Evolutionary conservation across 805 yeast genomes (phyloP).

Genomic region (Ogataea saltuana): DNA sequence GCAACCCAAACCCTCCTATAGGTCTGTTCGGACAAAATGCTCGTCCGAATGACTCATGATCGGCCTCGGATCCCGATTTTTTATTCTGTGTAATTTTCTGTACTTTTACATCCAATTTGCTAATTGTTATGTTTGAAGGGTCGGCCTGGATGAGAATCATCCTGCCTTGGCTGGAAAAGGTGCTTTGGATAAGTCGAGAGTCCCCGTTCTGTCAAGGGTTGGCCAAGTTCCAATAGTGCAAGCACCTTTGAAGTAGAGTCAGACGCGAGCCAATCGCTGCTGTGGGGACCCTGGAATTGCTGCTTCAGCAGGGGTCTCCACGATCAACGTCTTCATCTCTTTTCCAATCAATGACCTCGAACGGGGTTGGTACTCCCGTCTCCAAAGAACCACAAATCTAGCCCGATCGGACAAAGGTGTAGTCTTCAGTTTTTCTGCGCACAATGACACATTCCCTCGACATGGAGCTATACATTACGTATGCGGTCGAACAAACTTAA

Average conservation of each 20-base stretch:
- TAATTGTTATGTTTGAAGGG: slow-evolving; percentile 10
- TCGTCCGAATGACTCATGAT: slow-evolving; percentile 10
- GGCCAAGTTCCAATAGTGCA: no score
- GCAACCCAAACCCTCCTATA: slow-evolving; percentile 20
- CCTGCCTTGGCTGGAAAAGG: slow-evolving; percentile 3
- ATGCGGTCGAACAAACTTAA: slow-evolving; percentile 32
- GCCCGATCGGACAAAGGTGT: not conserved
- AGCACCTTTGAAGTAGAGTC: slow-evolving; percentile 1
- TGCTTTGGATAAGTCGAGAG: not conserved
- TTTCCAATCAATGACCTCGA: no score
- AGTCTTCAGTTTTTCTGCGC: slow-evolving; percentile 24
- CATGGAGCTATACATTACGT: slow-evolving; percentile 13
- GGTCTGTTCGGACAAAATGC: slow-evolving; percentile 19
- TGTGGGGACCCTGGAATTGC: not conserved
- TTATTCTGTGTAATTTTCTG: slow-evolving; percentile 4
- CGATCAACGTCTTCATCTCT: no score
- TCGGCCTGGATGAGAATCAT: slow-evolving; percentile 15
- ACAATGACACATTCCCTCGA: slow-evolving; percentile 34
- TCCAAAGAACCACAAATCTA: no score
- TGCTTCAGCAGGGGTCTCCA: not conserved
- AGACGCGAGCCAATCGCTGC: slow-evolving; percentile 7
- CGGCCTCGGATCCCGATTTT: no score
- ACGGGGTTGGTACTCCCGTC: no score
- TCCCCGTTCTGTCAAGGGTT: not conserved
- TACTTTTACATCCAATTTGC: not conserved